Base-by-base conservation (phyloP, 257 asterid genomes). In the Anisodus tanguticus region DNA sequence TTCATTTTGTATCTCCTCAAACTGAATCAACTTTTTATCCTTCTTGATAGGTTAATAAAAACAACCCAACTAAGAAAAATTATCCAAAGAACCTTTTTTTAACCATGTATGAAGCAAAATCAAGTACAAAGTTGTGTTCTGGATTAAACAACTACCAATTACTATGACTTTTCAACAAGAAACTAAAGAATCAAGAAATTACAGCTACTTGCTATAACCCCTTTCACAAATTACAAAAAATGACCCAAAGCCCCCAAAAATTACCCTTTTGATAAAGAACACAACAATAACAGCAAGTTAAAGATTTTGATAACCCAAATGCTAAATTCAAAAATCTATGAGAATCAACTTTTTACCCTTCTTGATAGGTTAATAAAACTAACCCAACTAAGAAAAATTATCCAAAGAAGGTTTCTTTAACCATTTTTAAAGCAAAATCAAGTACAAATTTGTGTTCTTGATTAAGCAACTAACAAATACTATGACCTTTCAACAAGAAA, bases 1-100 rank as follows among this genome's bases (percentile, higher is more conserved):
- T 90, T 90, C 94, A 91, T 91, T 26, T 31, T 57, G 3, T 51
- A 59, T 60, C 59, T 80, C 83, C 63, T 59, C 12, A 51, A 80
- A 64, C 82, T 77, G 62, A 51, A 77, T 77, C 64, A 53, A 77
- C 26, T 53, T 26, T 41, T 77, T 51, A 77, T 15, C 26, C 49
- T 13, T 26, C 45, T 77, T 22, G 22, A 76, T 81, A 6, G 60
- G 55, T 43, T 62, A 41, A 41, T 39, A 77, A 76, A 76, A 26
- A 15, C 9, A 4, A 49, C 62, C 22, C 71, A 72, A 22, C 17
- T 13, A 8, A n/a, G 64, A 59, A 67, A 39, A 70, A 53, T 45
- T 22, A 78, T 54, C 53, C 84, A 26, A 76, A 26, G 9, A 76
- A 66, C 35, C 83, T 10, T 35, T 55, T 53, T 55, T 15, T 64